Evolutionary conservation across 352 stramenopile genomes (phyloP).

Genomic region (Peronospora tabacina): DNA sequence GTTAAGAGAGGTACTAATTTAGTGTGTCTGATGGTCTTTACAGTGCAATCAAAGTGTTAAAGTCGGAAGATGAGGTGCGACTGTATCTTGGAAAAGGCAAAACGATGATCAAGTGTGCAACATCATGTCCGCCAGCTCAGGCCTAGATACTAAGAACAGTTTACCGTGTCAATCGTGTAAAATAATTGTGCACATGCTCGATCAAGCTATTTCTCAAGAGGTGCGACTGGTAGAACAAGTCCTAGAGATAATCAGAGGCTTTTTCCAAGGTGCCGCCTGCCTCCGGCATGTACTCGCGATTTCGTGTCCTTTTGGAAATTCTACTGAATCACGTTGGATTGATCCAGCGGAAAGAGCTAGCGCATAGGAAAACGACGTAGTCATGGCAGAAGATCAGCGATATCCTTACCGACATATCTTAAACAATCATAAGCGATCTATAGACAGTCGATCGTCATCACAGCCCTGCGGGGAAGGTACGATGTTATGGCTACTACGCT

Average conservation of each 20-base stretch:
- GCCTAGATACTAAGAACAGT: constrained; percentile 26
- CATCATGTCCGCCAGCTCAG: constrained; percentile 16
- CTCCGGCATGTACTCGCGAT: too few species aligned
- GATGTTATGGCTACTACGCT: too few species aligned
- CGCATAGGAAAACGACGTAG: too few species aligned
- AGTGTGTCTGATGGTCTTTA: background rate
- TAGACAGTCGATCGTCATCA: too few species aligned
- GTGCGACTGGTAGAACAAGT: constrained; percentile 57
- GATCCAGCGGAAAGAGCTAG: too few species aligned
- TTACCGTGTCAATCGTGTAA: constrained; percentile 69
- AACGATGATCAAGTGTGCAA: constrained; percentile 48
- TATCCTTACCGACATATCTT: too few species aligned
- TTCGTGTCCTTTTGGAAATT: too few species aligned
- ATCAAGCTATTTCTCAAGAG: constrained; percentile 45
- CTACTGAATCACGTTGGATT: too few species aligned
- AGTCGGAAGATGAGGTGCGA: constrained; percentile 37
- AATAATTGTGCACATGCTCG: constrained; percentile 68
- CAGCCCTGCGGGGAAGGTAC: too few species aligned
- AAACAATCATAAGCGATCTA: too few species aligned
- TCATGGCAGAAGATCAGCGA: too few species aligned
- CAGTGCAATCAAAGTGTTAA: constrained; percentile 37
- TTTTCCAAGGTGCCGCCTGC: constrained; percentile 62
- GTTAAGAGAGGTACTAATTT: constrained; percentile 5
- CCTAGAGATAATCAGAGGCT: constrained; percentile 61
- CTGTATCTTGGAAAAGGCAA: constrained; percentile 36